These are phyloP conservation scores for Suillus ampliporus DNA, from an alignment of 768 basidiomycete species.

Conservation along the genomic window DNA sequence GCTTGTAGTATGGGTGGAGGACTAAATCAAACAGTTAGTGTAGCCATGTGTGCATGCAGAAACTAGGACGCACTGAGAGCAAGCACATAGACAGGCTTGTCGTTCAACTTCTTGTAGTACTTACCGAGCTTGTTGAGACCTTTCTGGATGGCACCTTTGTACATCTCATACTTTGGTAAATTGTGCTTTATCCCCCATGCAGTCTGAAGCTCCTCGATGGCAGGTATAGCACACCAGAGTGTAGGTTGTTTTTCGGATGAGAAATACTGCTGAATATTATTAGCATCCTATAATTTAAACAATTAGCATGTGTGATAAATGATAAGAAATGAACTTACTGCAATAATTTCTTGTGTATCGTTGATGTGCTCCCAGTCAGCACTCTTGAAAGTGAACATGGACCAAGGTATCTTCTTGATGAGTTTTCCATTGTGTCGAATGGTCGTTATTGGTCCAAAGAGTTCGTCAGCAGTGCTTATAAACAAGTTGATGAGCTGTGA, in stretches of 20 bases:
- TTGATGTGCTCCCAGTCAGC: constrained; percentile 29
- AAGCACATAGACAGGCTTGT: constrained; percentile 23
- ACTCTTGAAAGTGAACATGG: constrained; percentile 24
- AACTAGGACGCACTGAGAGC: constrained; percentile 29
- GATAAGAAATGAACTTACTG: constrained; percentile 15
- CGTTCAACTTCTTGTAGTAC: constrained; percentile 25
- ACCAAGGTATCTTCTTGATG: constrained; percentile 34
- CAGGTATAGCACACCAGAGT: constrained; percentile 32
- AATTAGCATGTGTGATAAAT: constrained; percentile 15
- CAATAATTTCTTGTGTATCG: constrained; percentile 19
- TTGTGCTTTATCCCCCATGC: constrained; percentile 34
- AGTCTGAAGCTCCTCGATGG: constrained; percentile 32
- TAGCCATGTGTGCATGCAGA: not conserved
- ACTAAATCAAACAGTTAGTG: constrained; percentile 16
- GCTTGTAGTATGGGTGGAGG: constrained; percentile 39
- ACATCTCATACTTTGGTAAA: constrained; percentile 16
- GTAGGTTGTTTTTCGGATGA: constrained; percentile 29
- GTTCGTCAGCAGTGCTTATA: constrained; percentile 29
- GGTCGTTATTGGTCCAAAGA: constrained; percentile 37
- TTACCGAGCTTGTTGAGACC: constrained; percentile 32
- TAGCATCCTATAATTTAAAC: constrained; percentile 25
- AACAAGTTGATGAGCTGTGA: constrained; percentile 19
- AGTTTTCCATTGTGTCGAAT: constrained; percentile 21
- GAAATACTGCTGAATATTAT: constrained; percentile 36
- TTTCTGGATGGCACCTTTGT: constrained; percentile 21